Conservation (phyloP, 1,284 basidiomycete genomes). For the Apiotrichum gamsii region DNA sequence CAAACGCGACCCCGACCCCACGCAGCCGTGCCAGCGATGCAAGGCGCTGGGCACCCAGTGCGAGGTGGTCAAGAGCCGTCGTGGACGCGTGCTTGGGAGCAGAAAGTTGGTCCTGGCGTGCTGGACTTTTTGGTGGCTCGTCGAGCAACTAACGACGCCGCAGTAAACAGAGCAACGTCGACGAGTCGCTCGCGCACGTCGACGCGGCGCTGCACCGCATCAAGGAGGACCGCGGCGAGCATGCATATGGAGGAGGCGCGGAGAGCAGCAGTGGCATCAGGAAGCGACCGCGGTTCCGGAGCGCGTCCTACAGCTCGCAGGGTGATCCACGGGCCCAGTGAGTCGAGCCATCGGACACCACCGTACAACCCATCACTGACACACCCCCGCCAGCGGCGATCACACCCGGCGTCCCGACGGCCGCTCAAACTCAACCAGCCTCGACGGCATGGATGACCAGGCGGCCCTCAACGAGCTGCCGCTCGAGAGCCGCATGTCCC, state of each 20-base stretch:
- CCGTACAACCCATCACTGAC: too few relatives aligned
- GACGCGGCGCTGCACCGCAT: slow-evolving; percentile 5
- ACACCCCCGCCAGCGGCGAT: too few relatives aligned
- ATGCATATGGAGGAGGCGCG: too few relatives aligned
- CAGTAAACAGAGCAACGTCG: slow-evolving; percentile 3
- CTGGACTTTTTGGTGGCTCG: too few relatives aligned
- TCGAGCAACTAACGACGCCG: too few relatives aligned
- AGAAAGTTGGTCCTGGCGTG: too few relatives aligned
- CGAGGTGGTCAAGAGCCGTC: slow-evolving; percentile 8
- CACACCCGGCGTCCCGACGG: background rate
- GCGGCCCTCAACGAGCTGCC: background rate
- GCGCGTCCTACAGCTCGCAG: background rate
- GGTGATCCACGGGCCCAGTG: background rate
- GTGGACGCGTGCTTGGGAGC: slow-evolving; percentile 1
- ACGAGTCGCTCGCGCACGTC: slow-evolving; percentile 6
- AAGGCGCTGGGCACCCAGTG: background rate
- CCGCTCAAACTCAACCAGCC: background rate
- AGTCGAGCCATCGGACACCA: too few relatives aligned
- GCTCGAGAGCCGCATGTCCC: slow-evolving; percentile 1
- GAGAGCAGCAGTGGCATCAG: background rate
- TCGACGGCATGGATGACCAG: background rate
- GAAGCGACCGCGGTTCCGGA: background rate
- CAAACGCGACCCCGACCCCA: background rate
- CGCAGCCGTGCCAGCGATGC: slow-evolving; percentile 2
- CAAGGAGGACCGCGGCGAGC: background rate